A percentile compares a stretch with the other conserved stretches of the same genome.
Conservation (phyloP, 208 protist species). For the Naegleria fowleri region DNA sequence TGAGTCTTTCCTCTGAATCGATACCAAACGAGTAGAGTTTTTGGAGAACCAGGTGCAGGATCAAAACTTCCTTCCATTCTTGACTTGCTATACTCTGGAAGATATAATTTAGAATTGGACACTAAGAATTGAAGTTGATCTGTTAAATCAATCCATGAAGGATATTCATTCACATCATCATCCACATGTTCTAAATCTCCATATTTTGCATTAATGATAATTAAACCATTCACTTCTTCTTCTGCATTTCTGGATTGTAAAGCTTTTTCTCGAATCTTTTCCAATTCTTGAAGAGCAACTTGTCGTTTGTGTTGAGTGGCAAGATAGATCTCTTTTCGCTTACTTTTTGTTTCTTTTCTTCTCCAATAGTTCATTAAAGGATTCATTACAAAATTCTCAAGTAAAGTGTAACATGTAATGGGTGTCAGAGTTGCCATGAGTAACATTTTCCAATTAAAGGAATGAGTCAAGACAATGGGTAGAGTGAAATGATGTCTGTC, state of each 20-base stretch:
- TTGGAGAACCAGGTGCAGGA: background rate
- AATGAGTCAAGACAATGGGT: background rate
- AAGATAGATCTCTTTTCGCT: background rate
- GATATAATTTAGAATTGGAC: background rate
- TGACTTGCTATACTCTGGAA: background rate
- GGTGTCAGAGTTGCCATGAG: background rate
- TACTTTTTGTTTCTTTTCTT: background rate
- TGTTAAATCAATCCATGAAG: constrained; percentile 1
- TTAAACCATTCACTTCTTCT: constrained; percentile 22
- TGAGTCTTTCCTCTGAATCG: constrained; percentile 1
- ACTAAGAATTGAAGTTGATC: constrained; percentile 24
- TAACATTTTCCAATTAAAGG: background rate
- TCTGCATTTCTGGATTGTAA: background rate
- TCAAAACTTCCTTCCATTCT: constrained; percentile 9
- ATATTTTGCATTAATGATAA: constrained; percentile 21
- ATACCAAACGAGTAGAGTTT: background rate
- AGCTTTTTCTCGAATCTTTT: background rate
- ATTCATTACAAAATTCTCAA: background rate
- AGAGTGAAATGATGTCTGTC: background rate
- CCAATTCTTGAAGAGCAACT: background rate
- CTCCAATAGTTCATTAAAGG: background rate
- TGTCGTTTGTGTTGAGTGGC: background rate
- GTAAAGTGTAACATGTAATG: background rate
- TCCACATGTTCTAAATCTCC: background rate
- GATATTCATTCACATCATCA: background rate